phyloP scores from a whole-genome alignment of 768 basidiomycete species.

The Butyriboletus loyo region DNA sequence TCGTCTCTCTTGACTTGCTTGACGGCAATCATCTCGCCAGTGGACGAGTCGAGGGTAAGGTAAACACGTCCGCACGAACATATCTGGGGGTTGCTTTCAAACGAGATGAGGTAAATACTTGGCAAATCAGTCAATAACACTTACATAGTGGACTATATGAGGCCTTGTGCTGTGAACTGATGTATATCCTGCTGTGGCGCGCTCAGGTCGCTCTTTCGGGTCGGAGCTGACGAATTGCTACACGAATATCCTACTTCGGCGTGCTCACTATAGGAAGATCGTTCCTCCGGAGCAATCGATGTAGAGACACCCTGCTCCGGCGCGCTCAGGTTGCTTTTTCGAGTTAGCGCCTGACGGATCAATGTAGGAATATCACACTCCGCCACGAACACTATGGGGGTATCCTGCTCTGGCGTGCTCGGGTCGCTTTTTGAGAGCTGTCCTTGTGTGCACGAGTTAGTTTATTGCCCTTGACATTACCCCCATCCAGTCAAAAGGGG shows the following conservation, averaged over 20 bases:
- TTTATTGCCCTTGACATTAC: background rate
- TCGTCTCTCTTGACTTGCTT: constrained; percentile 96
- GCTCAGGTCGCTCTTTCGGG: too few relatives aligned
- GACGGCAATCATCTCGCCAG: constrained; percentile 96
- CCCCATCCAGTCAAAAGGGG: background rate
- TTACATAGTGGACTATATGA: constrained; percentile 60
- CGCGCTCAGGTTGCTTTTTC: background rate
- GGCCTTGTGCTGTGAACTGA: too few relatives aligned
- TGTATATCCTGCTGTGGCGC: too few relatives aligned
- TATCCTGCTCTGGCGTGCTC: background rate
- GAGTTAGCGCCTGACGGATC: background rate
- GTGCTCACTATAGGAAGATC: too few relatives aligned
- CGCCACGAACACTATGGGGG: too few relatives aligned
- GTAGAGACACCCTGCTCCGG: too few relatives aligned
- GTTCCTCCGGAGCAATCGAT: too few relatives aligned
- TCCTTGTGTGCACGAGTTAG: background rate
- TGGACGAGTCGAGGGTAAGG: constrained; percentile 89
- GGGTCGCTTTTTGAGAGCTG: background rate
- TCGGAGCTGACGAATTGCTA: background rate
- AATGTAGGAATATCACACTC: background rate
- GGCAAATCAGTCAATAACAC: constrained; percentile 28
- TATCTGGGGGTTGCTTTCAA: constrained; percentile 81
- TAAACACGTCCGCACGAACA: constrained; percentile 94
- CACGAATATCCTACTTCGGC: background rate
- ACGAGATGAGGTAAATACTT: constrained; percentile 7